Evolutionary conservation across 2,329 filamentous ascomycete genomes (phyloP), one percentile per base, ranked within the genome.

Genomic region (Colletotrichum sp.): DNA sequence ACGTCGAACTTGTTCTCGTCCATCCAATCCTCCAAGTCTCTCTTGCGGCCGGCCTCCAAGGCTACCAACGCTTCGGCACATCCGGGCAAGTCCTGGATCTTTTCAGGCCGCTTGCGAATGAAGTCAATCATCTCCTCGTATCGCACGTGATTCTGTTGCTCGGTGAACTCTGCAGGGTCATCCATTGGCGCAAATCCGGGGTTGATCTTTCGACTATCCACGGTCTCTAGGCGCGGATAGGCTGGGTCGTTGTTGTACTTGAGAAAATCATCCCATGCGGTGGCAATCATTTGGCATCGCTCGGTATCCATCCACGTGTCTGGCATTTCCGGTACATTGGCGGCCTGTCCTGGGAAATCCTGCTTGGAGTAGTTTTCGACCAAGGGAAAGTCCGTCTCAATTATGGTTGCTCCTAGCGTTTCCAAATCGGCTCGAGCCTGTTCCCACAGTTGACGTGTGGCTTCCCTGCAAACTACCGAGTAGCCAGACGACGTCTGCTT

Each of bases 241-340:
- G 82, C 84, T 0, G 82, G 61, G 71, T 89, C 87, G 9, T 80
- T 81, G 75, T 89, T 89, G 3, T 81, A 75, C 3, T 78, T 76
- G 3, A 91, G 82, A 68, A 91, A 91, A 60, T 88, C 86, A 71
- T 90, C 86, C 89, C 89, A 91, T 0, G 86, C 85, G 0, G 85
- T 70, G 10, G 74, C 87, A 7, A 90, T 83, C 8, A 85, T 79
- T 74, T 89, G 87, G 13, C 89, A 80, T 1, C 78, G 78, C 7
- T 83, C 76, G 1, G 43, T 68, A 39, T 85, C 84, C 83, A 90
- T 85, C 88, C 88, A 90, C 39, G 59, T 34, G 18, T 55, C 36
- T 7, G 72, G 68, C 18, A 72, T 52, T 71, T 57, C 75, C 2
- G 67, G 67, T 1, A 77, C 67, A 18, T 72, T 65, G 30, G 75